A percentile compares a stretch with the other conserved stretches of the same genome.
phyloP scores from a whole-genome alignment of 352 stramenopile genomes.

The Globisporangium mamillatum region DNA sequence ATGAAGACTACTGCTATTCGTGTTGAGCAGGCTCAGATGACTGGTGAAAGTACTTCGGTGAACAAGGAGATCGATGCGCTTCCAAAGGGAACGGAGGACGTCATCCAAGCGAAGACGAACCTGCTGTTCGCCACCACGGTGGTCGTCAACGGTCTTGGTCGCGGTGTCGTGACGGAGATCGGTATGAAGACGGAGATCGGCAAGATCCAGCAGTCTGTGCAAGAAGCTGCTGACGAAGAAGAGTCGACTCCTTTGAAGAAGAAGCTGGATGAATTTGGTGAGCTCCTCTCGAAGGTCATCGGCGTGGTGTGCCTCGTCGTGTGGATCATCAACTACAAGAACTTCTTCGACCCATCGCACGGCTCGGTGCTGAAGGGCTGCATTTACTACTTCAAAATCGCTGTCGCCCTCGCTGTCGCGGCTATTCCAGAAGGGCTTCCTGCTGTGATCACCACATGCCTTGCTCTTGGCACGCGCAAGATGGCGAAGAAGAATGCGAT shows the following conservation, averaged over 20 bases:
- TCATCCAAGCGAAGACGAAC: constrained; percentile 92
- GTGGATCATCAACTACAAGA: constrained; percentile 97
- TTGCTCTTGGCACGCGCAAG: constrained; percentile 92
- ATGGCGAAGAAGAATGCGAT: constrained; percentile 99
- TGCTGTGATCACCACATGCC: constrained; percentile 97
- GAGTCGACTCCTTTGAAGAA: constrained; percentile 96
- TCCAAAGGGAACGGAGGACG: constrained; percentile 57
- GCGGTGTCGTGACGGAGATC: constrained; percentile 93
- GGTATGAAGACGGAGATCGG: constrained; percentile 99
- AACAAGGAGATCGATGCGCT: constrained; percentile 89
- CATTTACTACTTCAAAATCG: constrained; percentile 99
- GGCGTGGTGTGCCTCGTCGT: constrained; percentile 96
- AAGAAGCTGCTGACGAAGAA: constrained; percentile 91
- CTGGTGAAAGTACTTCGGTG: constrained; percentile 93
- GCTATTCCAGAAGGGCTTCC: constrained; percentile 98
- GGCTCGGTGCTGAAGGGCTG: constrained; percentile 92
- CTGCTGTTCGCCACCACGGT: constrained; percentile 98
- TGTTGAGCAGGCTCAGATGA: constrained; percentile 96
- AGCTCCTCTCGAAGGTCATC: constrained; percentile 96
- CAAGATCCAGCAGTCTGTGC: constrained; percentile 94
- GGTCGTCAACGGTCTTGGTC: constrained; percentile 93
- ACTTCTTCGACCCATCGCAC: constrained; percentile 92
- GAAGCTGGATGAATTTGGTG: constrained; percentile 98
- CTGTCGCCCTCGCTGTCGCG: constrained; percentile 97
- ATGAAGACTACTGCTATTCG: constrained; percentile 94